These are phyloP conservation scores for Phialocephala sp. DNA, from an alignment of 2,329 filamentous ascomycete genomes.

Conservation along the genomic window DNA sequence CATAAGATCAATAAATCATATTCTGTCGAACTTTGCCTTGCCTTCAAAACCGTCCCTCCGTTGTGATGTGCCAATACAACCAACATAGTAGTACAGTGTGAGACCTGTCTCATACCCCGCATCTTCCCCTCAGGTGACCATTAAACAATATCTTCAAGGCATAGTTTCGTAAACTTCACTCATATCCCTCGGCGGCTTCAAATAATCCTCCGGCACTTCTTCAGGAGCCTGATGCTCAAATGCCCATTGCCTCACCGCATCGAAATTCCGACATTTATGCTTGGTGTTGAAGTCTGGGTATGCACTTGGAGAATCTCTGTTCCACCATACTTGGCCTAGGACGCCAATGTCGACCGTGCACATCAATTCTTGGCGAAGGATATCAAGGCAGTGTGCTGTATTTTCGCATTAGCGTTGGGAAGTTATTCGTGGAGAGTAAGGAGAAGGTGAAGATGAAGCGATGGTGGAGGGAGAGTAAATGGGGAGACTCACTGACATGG, in stretches of 20 bases:
- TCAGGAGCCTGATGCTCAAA: slow-evolving; percentile 49
- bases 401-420: background rate
- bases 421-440: too few species aligned
- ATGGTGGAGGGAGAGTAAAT: background rate
- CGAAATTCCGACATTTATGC: slow-evolving; percentile 58
- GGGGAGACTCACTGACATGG: slow-evolving; percentile 54
- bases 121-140: background rate
- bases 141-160: slow-evolving; percentile 22
- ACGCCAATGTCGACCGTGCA: slow-evolving; percentile 57
- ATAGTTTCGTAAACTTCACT: slow-evolving; percentile 31
- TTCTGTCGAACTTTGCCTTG: background rate
- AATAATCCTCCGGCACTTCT: slow-evolving; percentile 31
- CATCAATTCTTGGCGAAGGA: slow-evolving; percentile 59
- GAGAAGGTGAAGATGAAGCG: background rate
- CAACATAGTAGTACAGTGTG: too few species aligned
- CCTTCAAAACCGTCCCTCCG: background rate
- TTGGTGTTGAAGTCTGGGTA: slow-evolving; percentile 59
- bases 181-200: slow-evolving; percentile 24
- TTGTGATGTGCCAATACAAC: background rate
- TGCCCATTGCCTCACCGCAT: slow-evolving; percentile 55
- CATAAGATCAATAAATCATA: background rate
- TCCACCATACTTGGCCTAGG: slow-evolving; percentile 58
- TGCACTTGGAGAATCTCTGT: slow-evolving; percentile 43
- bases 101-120: background rate
- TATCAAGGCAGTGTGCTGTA: slow-evolving; percentile 58